Evolutionary conservation across 441 rosid genomes (phyloP), one percentile per base, ranked within the genome.

Genomic region (Eutrema salsugineum): DNA sequence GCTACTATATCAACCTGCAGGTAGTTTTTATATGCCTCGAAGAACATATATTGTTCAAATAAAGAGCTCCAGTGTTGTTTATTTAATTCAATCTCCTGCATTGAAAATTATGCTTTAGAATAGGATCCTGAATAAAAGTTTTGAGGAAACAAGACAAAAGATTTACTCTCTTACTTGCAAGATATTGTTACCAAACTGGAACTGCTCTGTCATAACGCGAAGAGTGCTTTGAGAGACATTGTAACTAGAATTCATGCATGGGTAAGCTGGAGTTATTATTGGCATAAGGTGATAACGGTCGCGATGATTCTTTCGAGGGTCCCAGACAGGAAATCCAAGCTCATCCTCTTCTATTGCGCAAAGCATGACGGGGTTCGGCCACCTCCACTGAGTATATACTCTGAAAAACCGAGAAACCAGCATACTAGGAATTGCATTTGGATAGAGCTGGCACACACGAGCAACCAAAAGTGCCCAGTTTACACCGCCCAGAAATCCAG

Each of bases 301-400:
- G 9, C 90, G 87, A 58, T 79, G 88, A 66, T 89, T 85, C 78
- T 81, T 85, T 39, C 91, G 85, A 56, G 91, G 88, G 81, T 87
- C 91, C 94, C 94, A 89, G 28, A 87, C 83, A 20, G 87, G 83
- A 81, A 92, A 90, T 40, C 98, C 98, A 72, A 89, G 88, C 53
- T 84, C 91, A 79, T 89, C 86, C 83, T 90, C 97, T 80, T 89
- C 97, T 53, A 94, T 92, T 16, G 93, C 80, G 79, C 99, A 94
- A 9, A 92, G 77, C 97, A 92, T 94, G 66, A 94, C 99, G 38
- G 98, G 99, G 73, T 94, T 94, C 15, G 99, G 99, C 99, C 99
- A 90, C 48, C 88, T 90, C 99, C 98, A 94, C 61, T 84, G 94
- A 16, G 97, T 92, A 72, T 87, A 89, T 24, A 94, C 97, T 83